Conservation (phyloP, 208 protist species). For the Trypanosoma avium region DNA sequence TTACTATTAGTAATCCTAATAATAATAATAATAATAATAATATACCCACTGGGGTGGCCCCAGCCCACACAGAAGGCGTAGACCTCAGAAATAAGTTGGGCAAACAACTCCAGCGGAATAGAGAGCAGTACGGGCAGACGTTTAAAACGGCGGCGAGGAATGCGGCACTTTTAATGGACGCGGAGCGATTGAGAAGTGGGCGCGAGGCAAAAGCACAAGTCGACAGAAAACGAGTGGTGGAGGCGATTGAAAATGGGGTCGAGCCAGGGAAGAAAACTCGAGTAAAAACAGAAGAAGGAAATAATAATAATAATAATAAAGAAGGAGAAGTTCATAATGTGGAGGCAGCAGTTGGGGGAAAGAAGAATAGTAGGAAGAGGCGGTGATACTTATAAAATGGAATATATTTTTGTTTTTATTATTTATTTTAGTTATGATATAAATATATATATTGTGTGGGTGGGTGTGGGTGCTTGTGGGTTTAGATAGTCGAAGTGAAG, state of each 20-base stretch:
- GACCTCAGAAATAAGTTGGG: conserved; percentile 80
- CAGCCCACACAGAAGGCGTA: conserved; percentile 38
- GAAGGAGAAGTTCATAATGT: neutral
- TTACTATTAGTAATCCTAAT: neutral
- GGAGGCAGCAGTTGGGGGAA: neutral
- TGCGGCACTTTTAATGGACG: conserved; percentile 63
- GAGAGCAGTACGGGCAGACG: conserved; percentile 68
- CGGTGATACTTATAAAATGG: too few relatives aligned
- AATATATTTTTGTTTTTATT: too few relatives aligned
- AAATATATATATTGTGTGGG: neutral
- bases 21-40: neutral
- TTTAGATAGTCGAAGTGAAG: too few relatives aligned
- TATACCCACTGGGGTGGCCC: conserved; percentile 17
- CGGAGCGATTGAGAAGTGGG: conserved; percentile 48
- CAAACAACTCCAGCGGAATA: conserved; percentile 54
- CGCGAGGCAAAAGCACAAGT: conserved; percentile 45
- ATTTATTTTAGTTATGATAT: neutral
- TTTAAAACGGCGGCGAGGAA: conserved; percentile 66
- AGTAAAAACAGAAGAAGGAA: conserved; percentile 14
- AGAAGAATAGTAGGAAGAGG: conserved; percentile 1
- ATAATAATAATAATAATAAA: neutral
- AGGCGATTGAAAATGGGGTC: conserved; percentile 59
- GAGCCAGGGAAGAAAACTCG: neutral
- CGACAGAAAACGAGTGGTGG: conserved; percentile 60
- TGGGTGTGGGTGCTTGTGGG: too few relatives aligned